Base-by-base conservation (phyloP, 192 early-diverging fungal genomes). In the Funneliformis mosseae region DNA sequence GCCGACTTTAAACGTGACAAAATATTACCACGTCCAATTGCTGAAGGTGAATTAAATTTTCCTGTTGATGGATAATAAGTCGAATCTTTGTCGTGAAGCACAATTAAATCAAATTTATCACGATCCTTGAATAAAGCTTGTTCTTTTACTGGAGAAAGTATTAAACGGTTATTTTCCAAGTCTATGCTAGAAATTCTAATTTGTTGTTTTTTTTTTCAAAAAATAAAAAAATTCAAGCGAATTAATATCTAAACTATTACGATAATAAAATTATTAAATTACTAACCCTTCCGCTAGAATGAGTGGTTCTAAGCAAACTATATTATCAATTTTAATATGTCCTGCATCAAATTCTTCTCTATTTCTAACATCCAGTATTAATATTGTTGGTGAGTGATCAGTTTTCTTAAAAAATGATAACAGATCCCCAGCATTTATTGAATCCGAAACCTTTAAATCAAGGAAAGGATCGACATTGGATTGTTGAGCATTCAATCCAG, bases 21-120 rank as follows among this genome's bases (percentile, higher is more conserved):
- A 5, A 83, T 50, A 8, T 81, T 39, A 38, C 60, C 42, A 43
- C 21, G 10, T n/a, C 33, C 72, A 50, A 33, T 63, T 18, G 2
- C 28, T n/a, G 59, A 72, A 67, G 50, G 60, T 45, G 67, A 81
- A 25, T 82, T 80, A 66, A 50, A 80, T n/a, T 45, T 61, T 48
- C 27, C 16, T 4, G 55, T 12, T 23, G 27, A 21, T 38, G 80
- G 23, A 77, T 81, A 74, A 14, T 80, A 69, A 18, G 81, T 69
- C 25, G 92, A 92, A 38, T 78, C 83, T 59, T 92, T 89, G 77
- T 94, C 92, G 62, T 93, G 89, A 72, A 90, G 92, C 10, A 96
- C 89, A 8, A 97, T 84, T 3, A 96, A 62, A 73, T 96, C 93
- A 78, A 94, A 94, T 21, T 84, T 77, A 46, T 91, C 69, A 7